phyloP scores from a whole-genome alignment of 2,329 filamentous ascomycete species.

The Thermothelomyces thermophilus region DNA sequence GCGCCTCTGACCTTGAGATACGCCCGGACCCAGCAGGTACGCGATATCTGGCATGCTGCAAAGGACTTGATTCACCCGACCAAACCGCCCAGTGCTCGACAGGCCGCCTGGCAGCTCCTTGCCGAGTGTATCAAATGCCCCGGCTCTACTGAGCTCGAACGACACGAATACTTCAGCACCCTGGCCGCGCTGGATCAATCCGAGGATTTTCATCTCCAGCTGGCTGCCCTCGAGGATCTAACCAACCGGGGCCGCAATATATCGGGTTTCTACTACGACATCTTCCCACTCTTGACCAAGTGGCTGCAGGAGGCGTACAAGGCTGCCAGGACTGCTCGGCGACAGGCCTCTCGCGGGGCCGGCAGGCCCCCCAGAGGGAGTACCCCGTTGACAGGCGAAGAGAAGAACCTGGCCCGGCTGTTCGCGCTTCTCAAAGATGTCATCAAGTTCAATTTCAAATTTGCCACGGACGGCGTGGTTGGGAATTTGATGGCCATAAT shows the following conservation, averaged over 20 bases:
- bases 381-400: constrained; percentile 42
- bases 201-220: constrained; percentile 60
- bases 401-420: constrained; percentile 55
- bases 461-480: constrained; percentile 36
- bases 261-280: constrained; percentile 60
- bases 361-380: constrained; percentile 37
- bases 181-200: constrained; percentile 49
- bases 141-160: constrained; percentile 58
- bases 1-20: constrained; percentile 7
- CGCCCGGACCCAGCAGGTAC: constrained; percentile 28
- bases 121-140: constrained; percentile 58
- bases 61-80: constrained; percentile 56
- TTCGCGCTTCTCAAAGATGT: constrained; percentile 62
- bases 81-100: constrained; percentile 48
- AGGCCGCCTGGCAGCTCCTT: constrained; percentile 59
- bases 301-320: constrained; percentile 55
- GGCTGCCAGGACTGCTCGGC: constrained; percentile 46
- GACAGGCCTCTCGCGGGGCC: constrained; percentile 37
- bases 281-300: constrained; percentile 53
- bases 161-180: constrained; percentile 58
- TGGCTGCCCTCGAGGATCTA: constrained; percentile 56
- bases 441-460: constrained; percentile 59
- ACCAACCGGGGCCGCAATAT: constrained; percentile 56
- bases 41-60: constrained; percentile 59
- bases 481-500: constrained; percentile 55